Evolutionary conservation across 805 yeast genomes (phyloP).

Genomic region (Ogataea degrootiae): DNA sequence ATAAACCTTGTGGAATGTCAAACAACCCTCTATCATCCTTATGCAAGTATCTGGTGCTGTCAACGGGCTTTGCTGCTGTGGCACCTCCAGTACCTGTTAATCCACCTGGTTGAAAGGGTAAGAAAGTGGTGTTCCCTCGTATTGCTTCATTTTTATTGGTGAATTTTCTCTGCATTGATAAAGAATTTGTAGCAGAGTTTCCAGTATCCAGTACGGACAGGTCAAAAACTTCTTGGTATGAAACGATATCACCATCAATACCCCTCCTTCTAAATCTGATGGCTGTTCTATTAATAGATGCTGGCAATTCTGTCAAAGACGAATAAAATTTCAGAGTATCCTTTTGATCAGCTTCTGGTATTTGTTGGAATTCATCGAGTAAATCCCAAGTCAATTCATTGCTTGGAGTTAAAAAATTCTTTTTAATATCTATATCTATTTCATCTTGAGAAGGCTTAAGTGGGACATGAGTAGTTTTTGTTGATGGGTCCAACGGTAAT

Average conservation of each 20-base stretch:
- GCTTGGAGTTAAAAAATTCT: constrained; percentile 58
- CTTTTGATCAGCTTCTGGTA: constrained; percentile 35
- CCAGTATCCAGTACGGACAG: constrained; percentile 32
- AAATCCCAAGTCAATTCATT: constrained; percentile 63
- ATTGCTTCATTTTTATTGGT: constrained; percentile 58
- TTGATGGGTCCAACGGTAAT: constrained; percentile 16
- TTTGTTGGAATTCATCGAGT: constrained; percentile 60
- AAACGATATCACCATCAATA: constrained; percentile 61
- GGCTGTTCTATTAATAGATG: constrained; percentile 55
- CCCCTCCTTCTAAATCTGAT: constrained; percentile 72
- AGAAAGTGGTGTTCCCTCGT: constrained; percentile 63
- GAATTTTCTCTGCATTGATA: constrained; percentile 66
- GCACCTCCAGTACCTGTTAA: constrained; percentile 13
- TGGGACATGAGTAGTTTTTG: constrained; percentile 6
- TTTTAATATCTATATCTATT: constrained; percentile 22
- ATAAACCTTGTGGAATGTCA: constrained; percentile 77
- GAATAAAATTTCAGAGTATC: constrained; percentile 33
- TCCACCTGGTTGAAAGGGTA: constrained; percentile 96
- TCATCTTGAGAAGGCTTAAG: constrained; percentile 8
- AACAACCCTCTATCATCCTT: constrained; percentile 71
- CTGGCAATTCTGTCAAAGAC: constrained; percentile 54
- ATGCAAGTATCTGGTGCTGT: constrained; percentile 43
- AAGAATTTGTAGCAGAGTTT: constrained; percentile 62
- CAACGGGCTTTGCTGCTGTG: constrained; percentile 17
- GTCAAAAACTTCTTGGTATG: constrained; percentile 61